Conservation (phyloP, 169 alveolate species). For the Sarcocystis neurona region DNA sequence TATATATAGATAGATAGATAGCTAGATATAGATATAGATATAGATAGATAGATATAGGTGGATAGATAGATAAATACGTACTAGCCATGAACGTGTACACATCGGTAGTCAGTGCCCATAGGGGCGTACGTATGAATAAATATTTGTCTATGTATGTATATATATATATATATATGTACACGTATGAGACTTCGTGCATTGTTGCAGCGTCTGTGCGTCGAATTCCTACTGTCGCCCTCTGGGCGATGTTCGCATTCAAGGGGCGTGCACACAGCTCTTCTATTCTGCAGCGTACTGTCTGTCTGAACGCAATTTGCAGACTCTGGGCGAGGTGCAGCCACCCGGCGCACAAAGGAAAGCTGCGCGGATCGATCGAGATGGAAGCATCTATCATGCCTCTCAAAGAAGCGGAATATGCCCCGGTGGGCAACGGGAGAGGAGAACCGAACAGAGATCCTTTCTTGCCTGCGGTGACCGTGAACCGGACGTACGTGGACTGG, state of each 20-base stretch:
- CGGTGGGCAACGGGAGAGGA: slow-evolving; percentile 91
- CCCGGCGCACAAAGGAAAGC: slow-evolving; percentile 79
- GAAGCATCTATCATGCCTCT: slow-evolving; percentile 83
- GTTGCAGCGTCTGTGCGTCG: too few relatives aligned
- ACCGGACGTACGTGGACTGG: slow-evolving; percentile 89
- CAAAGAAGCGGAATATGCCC: slow-evolving; percentile 81
- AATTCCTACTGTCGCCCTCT: too few relatives aligned
- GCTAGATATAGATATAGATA: background rate
- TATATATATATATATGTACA: too few relatives aligned
- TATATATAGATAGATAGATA: background rate
- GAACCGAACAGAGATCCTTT: slow-evolving; percentile 89
- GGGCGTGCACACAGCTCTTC: too few relatives aligned
- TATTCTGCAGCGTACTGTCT: too few relatives aligned
- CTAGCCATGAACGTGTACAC: too few relatives aligned
- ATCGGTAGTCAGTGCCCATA: too few relatives aligned
- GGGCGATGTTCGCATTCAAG: too few relatives aligned
- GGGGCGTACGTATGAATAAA: too few relatives aligned
- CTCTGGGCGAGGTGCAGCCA: slow-evolving; percentile 79
- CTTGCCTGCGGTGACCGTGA: slow-evolving; percentile 84
- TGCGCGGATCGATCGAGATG: slow-evolving; percentile 85
- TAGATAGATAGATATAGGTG: too few relatives aligned
- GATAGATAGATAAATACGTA: too few relatives aligned
- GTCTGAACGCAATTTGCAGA: slow-evolving; percentile 37
- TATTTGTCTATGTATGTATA: background rate
- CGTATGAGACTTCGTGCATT: too few relatives aligned